Percentiles rank a stretch among this genome's conserved stretches.
phyloP scores from a whole-genome alignment of 805 yeast species.

The Candida jianshihensis region DNA sequence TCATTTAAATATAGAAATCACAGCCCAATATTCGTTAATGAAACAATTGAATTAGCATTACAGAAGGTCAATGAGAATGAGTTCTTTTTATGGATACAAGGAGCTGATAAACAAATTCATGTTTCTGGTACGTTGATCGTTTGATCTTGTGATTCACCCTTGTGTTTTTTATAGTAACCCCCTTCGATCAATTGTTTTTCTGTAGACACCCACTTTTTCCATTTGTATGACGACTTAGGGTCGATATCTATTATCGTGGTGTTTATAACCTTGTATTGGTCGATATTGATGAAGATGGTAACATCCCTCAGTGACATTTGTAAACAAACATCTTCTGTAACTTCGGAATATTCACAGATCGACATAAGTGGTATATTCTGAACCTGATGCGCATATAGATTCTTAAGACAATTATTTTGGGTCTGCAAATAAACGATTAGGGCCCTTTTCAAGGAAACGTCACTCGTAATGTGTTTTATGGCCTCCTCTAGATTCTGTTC shows the following conservation, averaged over 20 bases:
- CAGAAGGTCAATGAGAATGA: slow-evolving; percentile 2
- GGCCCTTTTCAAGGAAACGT: too few relatives aligned
- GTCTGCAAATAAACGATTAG: too few relatives aligned
- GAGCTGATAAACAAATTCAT: slow-evolving; percentile 6
- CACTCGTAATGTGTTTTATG: too few relatives aligned
- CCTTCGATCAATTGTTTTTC: slow-evolving; percentile 25
- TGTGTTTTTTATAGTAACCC: slow-evolving; percentile 18
- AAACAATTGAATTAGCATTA: slow-evolving; percentile 20
- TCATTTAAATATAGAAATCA: slow-evolving; percentile 36
- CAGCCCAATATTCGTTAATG: slow-evolving; percentile 34
- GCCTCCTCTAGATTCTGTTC: background rate
- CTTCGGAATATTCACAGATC: slow-evolving; percentile 6
- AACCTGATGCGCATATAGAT: slow-evolving; percentile 20
- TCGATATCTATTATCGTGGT: slow-evolving; percentile 43
- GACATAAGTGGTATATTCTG: slow-evolving; percentile 2
- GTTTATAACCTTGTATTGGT: background rate
- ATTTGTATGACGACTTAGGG: slow-evolving; percentile 39
- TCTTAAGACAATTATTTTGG: slow-evolving; percentile 17
- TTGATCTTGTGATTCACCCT: too few relatives aligned
- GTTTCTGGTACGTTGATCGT: slow-evolving; percentile 11
- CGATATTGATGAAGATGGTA: slow-evolving; percentile 26
- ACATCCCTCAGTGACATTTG: slow-evolving; percentile 34
- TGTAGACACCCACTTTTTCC: slow-evolving; percentile 40
- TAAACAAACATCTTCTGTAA: slow-evolving; percentile 16
- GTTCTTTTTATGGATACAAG: slow-evolving; percentile 18